Percentiles rank a stretch among this genome's conserved stretches.
Evolutionary conservation across 2,329 filamentous ascomycete genomes (phyloP).

Genomic region (Akanthomyces lecanii): DNA sequence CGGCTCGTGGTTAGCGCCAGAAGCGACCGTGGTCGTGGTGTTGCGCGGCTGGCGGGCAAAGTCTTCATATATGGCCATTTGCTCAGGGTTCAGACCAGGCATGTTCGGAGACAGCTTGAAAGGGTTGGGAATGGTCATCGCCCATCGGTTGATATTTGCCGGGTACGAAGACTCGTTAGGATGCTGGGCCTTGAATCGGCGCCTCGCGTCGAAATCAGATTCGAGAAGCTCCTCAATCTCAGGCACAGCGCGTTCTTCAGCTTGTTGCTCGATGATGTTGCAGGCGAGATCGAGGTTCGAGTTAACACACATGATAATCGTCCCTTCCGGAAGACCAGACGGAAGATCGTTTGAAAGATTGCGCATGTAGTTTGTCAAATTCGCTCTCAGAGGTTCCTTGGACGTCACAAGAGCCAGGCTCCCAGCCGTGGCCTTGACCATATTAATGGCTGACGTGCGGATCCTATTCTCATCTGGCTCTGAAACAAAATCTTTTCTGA

Average conservation of each 20-base stretch:
- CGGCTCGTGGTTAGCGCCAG: constrained; percentile 41
- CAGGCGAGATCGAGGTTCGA: constrained; percentile 94
- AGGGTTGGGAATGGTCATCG: constrained; percentile 87
- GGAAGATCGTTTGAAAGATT: constrained; percentile 63
- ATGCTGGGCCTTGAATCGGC: constrained; percentile 68
- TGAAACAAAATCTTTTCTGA: constrained; percentile 93
- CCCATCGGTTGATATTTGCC: constrained; percentile 79
- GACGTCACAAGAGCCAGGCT: constrained; percentile 95
- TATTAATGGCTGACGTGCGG: constrained; percentile 80
- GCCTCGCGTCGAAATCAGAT: constrained; percentile 70
- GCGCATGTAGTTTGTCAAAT: constrained; percentile 95
- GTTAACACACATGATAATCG: constrained; percentile 98
- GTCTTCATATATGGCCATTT: constrained; percentile 94
- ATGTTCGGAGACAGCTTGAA: constrained; percentile 74
- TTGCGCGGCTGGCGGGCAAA: constrained; percentile 82
- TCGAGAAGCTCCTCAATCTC: constrained; percentile 96
- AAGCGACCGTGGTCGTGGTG: constrained; percentile 48
- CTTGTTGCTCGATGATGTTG: constrained; percentile 89
- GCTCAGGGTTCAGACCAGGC: constrained; percentile 77
- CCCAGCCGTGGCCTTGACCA: constrained; percentile 92
- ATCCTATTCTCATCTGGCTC: constrained; percentile 87
- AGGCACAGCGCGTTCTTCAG: constrained; percentile 84
- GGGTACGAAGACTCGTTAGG: constrained; percentile 84
- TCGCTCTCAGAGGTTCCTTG: constrained; percentile 92
- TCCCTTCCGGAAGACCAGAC: constrained; percentile 83